Percentiles rank a stretch among this genome's conserved stretches.
Conservation (phyloP, 371 early-diverging fungal genomes). For the Catenaria anguillulae region DNA sequence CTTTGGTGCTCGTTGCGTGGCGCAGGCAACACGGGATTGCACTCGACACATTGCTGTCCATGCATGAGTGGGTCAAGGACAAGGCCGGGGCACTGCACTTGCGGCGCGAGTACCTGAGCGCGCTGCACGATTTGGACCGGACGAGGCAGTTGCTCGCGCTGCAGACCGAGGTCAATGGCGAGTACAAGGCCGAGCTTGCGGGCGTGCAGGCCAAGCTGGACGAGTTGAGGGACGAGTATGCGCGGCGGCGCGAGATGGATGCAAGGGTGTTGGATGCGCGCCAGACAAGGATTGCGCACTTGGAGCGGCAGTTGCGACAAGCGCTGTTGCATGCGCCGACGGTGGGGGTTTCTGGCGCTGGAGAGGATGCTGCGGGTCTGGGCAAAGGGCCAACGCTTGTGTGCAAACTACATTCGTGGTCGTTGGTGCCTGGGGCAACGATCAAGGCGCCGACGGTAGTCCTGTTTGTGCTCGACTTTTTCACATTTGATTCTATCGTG, state of each 20-base stretch:
- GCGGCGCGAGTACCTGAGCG: constrained; percentile 24
- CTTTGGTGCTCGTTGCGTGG: constrained; percentile 20
- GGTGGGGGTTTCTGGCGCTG: no score
- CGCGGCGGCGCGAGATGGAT: neutral
- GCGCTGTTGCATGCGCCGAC: neutral
- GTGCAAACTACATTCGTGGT: neutral
- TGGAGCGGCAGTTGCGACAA: constrained; percentile 6
- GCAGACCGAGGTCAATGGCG: constrained; percentile 31
- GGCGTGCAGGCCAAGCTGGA: constrained; percentile 18
- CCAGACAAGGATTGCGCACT: neutral
- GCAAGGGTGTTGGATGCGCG: constrained; percentile 7
- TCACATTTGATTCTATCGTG: neutral
- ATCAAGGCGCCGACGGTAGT: neutral
- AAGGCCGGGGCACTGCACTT: constrained; percentile 14
- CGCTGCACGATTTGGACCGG: constrained; percentile 29
- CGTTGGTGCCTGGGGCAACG: neutral
- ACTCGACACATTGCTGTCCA: constrained; percentile 20
- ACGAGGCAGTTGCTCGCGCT: constrained; percentile 21
- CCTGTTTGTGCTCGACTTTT: neutral
- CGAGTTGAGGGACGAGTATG: constrained; percentile 28
- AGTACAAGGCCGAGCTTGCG: constrained; percentile 25
- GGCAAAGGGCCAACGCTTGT: neutral
- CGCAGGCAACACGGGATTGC: constrained; percentile 18
- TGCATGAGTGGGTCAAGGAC: constrained; percentile 12
- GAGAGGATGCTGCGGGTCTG: neutral